phyloP scores from a whole-genome alignment of 768 basidiomycete genomes.

The Pilatotrama ljubarskyi region DNA sequence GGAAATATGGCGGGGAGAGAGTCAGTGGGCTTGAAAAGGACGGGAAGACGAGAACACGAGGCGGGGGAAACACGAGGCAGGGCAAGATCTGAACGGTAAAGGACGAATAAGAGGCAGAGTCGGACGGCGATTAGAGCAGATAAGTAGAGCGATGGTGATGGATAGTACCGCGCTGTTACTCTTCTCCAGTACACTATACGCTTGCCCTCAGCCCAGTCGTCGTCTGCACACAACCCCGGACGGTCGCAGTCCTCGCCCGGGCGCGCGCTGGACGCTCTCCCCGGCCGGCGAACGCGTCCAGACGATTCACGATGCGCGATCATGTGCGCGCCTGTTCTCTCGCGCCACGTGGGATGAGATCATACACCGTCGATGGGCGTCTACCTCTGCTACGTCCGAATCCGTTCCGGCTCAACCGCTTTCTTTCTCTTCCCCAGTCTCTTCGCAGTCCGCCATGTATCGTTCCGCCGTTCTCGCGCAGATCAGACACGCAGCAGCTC shows the following conservation, averaged over 20 bases:
- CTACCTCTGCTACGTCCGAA: conserved; percentile 5
- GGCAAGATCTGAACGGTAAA: conserved; percentile 8
- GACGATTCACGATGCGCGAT: background rate
- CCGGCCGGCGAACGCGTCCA: background rate
- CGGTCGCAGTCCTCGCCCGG: conserved; percentile 31
- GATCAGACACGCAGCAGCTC: conserved; percentile 24
- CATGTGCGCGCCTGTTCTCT: background rate
- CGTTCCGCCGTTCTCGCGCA: conserved; percentile 26
- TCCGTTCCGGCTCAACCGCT: conserved; percentile 1
- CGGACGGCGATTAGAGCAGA: conserved; percentile 14
- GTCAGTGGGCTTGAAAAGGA: conserved; percentile 13
- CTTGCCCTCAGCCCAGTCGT: no score
- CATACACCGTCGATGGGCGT: conserved; percentile 6
- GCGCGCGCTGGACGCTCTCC: background rate
- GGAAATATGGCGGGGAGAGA: background rate
- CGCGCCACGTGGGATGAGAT: conserved; percentile 1
- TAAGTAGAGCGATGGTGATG: conserved; percentile 20
- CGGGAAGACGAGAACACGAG: conserved; percentile 16
- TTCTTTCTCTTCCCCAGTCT: background rate
- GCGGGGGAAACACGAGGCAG: conserved; percentile 32
- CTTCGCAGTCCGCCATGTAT: conserved; percentile 28
- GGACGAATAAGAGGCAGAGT: conserved; percentile 9
- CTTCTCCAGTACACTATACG: background rate
- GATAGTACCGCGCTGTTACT: conserved; percentile 15
- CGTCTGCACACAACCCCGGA: no score